A percentile compares a stretch with the other conserved stretches of the same genome.
Conservation (phyloP, 306 rosid genomes). For the Phaseolus lunatus region DNA sequence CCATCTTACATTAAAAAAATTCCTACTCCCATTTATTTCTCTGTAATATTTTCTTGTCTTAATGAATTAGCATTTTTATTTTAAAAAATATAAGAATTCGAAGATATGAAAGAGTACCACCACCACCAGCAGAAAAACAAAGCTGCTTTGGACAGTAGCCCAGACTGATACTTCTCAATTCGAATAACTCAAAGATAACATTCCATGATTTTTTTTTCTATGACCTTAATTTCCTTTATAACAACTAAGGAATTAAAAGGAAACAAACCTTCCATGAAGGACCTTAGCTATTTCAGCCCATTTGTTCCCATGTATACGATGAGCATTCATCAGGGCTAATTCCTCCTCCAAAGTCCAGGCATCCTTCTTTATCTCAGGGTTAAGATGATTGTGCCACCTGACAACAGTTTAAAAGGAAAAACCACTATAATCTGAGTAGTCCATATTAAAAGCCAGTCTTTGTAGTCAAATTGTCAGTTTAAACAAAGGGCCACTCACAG, state of each 20-base stretch:
- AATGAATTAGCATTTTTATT: slow-evolving; percentile 8
- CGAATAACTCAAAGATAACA: background rate
- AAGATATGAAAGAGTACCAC: slow-evolving; percentile 15
- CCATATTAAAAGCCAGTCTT: slow-evolving; percentile 26
- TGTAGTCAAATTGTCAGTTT: slow-evolving; percentile 11
- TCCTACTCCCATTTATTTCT: background rate
- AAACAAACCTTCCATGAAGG: slow-evolving; percentile 86
- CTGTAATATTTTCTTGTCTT: background rate
- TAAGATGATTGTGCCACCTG: slow-evolving; percentile 99
- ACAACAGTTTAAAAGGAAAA: slow-evolving; percentile 41
- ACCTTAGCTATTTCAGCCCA: slow-evolving; percentile 99
- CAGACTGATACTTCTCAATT: slow-evolving; percentile 18
- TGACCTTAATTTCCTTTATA: slow-evolving; percentile 37
- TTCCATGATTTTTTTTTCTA: slow-evolving; percentile 29
- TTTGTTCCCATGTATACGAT: slow-evolving; percentile 81
- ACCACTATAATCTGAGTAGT: slow-evolving; percentile 13
- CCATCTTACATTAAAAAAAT: background rate
- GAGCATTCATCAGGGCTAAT: slow-evolving; percentile 87
- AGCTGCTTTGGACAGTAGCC: background rate
- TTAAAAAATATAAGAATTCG: slow-evolving; percentile 7
- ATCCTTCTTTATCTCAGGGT: slow-evolving; percentile 92
- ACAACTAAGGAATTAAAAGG: slow-evolving; percentile 36
- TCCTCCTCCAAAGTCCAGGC: slow-evolving; percentile 97
- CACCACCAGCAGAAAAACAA: background rate
- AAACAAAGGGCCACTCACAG: slow-evolving; percentile 6